Conservation (phyloP, 306 rosid genomes). For the Casuarina equisetifolia region DNA sequence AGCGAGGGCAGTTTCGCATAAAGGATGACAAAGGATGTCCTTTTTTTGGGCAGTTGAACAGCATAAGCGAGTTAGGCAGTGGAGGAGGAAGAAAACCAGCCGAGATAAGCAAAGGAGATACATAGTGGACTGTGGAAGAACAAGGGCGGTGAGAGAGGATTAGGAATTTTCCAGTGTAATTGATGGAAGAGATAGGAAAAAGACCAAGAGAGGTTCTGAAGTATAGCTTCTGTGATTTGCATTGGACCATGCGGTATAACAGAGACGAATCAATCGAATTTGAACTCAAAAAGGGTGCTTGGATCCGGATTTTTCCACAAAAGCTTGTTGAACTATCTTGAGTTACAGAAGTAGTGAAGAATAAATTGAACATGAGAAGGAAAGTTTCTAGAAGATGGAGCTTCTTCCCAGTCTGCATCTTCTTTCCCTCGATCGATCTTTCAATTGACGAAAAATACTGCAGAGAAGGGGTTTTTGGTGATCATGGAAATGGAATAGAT, state of each 20-base stretch:
- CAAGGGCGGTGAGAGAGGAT: slow-evolving; percentile 31
- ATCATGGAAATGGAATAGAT: neutral
- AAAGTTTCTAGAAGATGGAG: slow-evolving; percentile 35
- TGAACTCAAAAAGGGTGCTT: slow-evolving; percentile 40
- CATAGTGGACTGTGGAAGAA: slow-evolving; percentile 44
- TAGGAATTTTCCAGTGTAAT: slow-evolving; percentile 28
- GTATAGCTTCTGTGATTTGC: slow-evolving; percentile 36
- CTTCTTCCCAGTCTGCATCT: slow-evolving; percentile 41
- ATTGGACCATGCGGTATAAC: slow-evolving; percentile 34
- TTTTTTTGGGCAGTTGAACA: slow-evolving; percentile 56
- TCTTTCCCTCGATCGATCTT: slow-evolving; percentile 16
- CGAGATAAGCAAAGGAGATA: slow-evolving; percentile 33
- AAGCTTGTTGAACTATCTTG: slow-evolving; percentile 31
- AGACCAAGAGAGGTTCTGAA: slow-evolving; percentile 36
- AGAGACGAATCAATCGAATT: slow-evolving; percentile 37
- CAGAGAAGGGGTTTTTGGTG: neutral
- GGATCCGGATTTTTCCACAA: slow-evolving; percentile 44
- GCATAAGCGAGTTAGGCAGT: slow-evolving; percentile 47
- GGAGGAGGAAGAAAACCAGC: slow-evolving; percentile 61
- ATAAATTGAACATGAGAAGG: slow-evolving; percentile 37
- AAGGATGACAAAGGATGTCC: slow-evolving; percentile 25
- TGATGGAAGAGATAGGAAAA: slow-evolving; percentile 36
- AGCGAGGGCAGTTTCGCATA: slow-evolving; percentile 26
- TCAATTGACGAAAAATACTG: neutral
- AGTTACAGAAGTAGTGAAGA: slow-evolving; percentile 34